These are phyloP conservation scores for Rutstroemia sp. DNA, from an alignment of 2,329 filamentous ascomycete species.

Conservation along the genomic window DNA sequence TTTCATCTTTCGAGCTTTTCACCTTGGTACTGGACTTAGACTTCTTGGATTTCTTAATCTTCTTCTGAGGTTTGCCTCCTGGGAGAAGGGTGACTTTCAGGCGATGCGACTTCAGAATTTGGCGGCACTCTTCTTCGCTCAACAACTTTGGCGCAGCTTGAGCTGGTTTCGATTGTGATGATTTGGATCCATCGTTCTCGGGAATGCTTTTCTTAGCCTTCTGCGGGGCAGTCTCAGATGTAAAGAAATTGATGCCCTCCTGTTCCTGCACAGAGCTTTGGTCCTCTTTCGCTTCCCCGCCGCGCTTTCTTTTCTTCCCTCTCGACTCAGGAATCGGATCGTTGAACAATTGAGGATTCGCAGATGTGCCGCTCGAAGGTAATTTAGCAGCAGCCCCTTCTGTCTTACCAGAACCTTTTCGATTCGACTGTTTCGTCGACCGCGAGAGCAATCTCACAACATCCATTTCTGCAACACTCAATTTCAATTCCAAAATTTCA, in stretches of 20 bases:
- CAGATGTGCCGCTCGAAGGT: conserved; percentile 56
- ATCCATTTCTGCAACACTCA: conserved; percentile 36
- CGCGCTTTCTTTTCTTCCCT: conserved; percentile 51
- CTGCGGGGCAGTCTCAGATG: conserved; percentile 34
- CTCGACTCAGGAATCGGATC: conserved; percentile 39
- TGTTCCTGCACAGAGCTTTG: conserved; percentile 31
- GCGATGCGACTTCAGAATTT: conserved; percentile 70
- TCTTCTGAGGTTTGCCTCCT: conserved; percentile 36
- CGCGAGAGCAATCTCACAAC: conserved; percentile 66
- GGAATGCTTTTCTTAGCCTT: conserved; percentile 18
- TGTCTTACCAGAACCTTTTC: conserved; percentile 28
- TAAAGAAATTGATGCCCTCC: conserved; percentile 49
- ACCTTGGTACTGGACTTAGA: conserved; percentile 47
- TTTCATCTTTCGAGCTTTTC: conserved; percentile 38
- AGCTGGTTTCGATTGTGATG: conserved; percentile 4
- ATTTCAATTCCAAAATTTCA: neutral
- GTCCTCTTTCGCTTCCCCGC: conserved; percentile 28
- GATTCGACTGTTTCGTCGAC: conserved; percentile 49
- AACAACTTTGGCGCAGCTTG: conserved; percentile 32
- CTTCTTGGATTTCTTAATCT: conserved; percentile 42
- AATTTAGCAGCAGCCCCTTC: conserved; percentile 36
- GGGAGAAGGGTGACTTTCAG: conserved; percentile 77
- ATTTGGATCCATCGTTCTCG: conserved; percentile 13
- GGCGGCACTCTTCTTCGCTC: conserved; percentile 64
- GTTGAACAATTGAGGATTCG: conserved; percentile 65